These are phyloP conservation scores for Annulohypoxylon bovei DNA, from an alignment of 495 filamentous ascomycete genomes.

Conservation along the genomic window DNA sequence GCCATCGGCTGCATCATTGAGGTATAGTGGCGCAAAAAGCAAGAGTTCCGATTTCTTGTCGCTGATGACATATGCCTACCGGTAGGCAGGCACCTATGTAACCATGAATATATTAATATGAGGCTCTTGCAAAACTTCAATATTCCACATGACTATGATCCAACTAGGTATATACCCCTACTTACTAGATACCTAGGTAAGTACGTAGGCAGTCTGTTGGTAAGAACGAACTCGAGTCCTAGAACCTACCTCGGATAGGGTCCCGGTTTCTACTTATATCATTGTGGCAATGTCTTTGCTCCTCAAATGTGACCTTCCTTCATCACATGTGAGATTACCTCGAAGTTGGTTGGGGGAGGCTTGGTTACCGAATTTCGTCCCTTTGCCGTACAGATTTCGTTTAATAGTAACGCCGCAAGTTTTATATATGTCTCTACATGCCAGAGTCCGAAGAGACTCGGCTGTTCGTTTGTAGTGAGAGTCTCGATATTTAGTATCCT, in stretches of 20 bases:
- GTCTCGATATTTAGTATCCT: conserved; percentile 7
- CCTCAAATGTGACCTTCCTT: conserved; percentile 14
- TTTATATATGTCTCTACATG: conserved; percentile 7
- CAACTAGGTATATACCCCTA: neutral
- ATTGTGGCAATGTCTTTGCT: neutral
- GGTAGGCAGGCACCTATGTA: too few species aligned
- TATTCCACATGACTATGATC: neutral
- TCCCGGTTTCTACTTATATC: neutral
- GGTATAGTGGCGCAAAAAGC: neutral
- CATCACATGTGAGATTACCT: conserved; percentile 4
- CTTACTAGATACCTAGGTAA: neutral
- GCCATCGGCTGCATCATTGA: neutral
- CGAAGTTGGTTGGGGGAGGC: conserved; percentile 11
- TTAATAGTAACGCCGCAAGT: neutral
- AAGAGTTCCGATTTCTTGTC: neutral
- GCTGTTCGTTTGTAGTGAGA: neutral
- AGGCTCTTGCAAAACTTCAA: neutral
- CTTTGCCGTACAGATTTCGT: neutral
- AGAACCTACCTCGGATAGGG: neutral
- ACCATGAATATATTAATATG: neutral
- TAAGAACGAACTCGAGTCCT: conserved; percentile 2
- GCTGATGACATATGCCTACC: neutral
- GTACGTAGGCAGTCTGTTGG: neutral
- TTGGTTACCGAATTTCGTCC: conserved; percentile 9
- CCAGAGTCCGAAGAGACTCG: neutral